Base-by-base conservation (phyloP, 176 grass and related monocot genomes). In the Puya raimondii region DNA sequence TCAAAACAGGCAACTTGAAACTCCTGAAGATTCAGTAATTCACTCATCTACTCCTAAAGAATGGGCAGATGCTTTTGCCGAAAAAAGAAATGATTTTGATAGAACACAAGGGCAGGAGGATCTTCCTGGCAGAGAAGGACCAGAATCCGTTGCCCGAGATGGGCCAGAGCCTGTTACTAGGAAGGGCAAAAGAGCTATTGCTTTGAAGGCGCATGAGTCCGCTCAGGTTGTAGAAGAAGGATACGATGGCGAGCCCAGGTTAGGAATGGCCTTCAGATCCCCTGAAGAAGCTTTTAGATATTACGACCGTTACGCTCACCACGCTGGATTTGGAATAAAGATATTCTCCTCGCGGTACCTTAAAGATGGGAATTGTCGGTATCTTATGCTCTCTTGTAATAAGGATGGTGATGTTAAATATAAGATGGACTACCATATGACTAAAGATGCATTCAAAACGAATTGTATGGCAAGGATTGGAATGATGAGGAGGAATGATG, bases 221-320 rank as follows among this genome's bases (percentile, higher is more conserved):
- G 14, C 16, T 67, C 65, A n/a, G 56, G 17, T 61, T 2, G 56
- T 61, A 61, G 56, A 48, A 47, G 65, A 49, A 67, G 14, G 25
- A 47, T 29, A 67, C 18, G 65, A 67, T 2, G 16, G 65, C 65
- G 56, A 67, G 12, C 33, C 65, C 27, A 67, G 16, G 65, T 67
- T 67, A 47, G 65, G 65, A 33, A 47, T 67, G 65, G 33, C 65
- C 16, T 67, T 67, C 65, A 29, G 12, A 67, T 47, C 65, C n/a
- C 65, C 65, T 17, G 65, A 67, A 67, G 65, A 67, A 67, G 65
- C 65, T 33, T 67, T 67, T 16, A 48, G 65, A 67, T 67, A 47
- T 67, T 67, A 67, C 47, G 65, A 67, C 29, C 65, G 33, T 9
- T 67, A 67, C 47, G 65, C 65, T 49, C 33, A n/a, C 17, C 4